Evolutionary conservation across 2,329 filamentous ascomycete species (phyloP), one percentile per base, ranked within the genome.

Genomic region (Hymenoscyphus occultus): DNA sequence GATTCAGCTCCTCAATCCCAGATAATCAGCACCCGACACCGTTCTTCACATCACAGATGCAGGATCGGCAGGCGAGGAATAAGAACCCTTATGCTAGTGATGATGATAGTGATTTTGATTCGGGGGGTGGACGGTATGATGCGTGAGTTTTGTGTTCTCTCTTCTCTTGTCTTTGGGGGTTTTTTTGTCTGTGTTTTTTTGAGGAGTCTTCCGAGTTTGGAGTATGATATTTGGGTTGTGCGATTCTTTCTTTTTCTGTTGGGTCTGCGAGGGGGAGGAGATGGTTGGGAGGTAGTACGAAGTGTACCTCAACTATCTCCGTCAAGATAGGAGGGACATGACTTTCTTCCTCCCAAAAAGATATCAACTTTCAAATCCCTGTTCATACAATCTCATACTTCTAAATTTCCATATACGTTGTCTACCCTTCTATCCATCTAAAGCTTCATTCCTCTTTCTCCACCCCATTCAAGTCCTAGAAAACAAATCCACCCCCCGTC

Each of bases 61-160:
- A 83, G 71, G 84, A 87, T 73, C 80, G 80, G 5, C 85, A 88
- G 74, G 83, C 85, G 4, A 79, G 85, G 51, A 84, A 85, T 61
- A 86, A 86, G 71, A 80, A 87, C 67, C 82, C 83, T 0, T 84
- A 84, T 19, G 54, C 56, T 45, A 69, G 70, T 19, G 65, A 68
- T n/a, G 64, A 64, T 13, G 71, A 71, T 59, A 28, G 39, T 31
- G 19, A 35, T 31, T 73, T 74, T 10, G 76, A 77, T 22, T 75
- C 71, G 6, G 73, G 39, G 32, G 42, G 32, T 13, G 59, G 58
- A 31, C 65, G 56, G 28, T 69, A 63, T 63, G 69, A 71, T 60
- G 54, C 61, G 71, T 66, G 10, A 32, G 13, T 64, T 59, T 42
- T 58, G 22, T 58, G 12, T 32, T 39, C 19, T 19, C n/a, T n/a